phyloP scores from a whole-genome alignment of 2,329 filamentous ascomycete species.

The Ascochyta koolunga region DNA sequence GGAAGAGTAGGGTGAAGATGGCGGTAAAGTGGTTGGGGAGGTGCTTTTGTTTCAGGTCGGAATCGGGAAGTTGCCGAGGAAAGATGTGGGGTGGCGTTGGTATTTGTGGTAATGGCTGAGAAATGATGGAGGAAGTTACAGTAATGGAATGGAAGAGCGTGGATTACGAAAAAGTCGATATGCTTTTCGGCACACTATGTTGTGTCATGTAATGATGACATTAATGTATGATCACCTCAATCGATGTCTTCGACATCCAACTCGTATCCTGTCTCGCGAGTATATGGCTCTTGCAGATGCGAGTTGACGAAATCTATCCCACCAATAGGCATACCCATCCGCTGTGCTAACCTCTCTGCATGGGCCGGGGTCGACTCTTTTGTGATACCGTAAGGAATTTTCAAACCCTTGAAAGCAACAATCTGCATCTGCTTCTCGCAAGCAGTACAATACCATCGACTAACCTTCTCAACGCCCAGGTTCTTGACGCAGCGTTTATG shows the following conservation, averaged over 20 bases:
- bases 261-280: not conserved
- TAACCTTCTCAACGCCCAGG: constrained; percentile 24
- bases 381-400: not conserved
- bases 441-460: constrained; percentile 33
- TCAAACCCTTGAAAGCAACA: constrained; percentile 6
- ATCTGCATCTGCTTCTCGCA: constrained; percentile 28
- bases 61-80: not conserved
- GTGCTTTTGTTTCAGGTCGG: not conserved
- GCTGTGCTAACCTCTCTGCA: not conserved
- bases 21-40: not conserved
- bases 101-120: too few species aligned
- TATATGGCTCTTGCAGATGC: not conserved
- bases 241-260: not conserved
- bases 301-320: not conserved
- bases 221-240: not conserved
- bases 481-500: constrained; percentile 32
- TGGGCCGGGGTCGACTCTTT: not conserved
- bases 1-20: not conserved
- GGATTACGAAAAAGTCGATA: too few species aligned
- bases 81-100: not conserved
- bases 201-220: not conserved
- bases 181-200: too few species aligned
- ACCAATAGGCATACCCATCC: not conserved
- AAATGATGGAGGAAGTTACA: not conserved
- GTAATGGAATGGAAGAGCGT: too few species aligned